These are phyloP conservation scores for Phytopythium mirpurense DNA, from an alignment of 352 stramenopile genomes.

Conservation along the genomic window DNA sequence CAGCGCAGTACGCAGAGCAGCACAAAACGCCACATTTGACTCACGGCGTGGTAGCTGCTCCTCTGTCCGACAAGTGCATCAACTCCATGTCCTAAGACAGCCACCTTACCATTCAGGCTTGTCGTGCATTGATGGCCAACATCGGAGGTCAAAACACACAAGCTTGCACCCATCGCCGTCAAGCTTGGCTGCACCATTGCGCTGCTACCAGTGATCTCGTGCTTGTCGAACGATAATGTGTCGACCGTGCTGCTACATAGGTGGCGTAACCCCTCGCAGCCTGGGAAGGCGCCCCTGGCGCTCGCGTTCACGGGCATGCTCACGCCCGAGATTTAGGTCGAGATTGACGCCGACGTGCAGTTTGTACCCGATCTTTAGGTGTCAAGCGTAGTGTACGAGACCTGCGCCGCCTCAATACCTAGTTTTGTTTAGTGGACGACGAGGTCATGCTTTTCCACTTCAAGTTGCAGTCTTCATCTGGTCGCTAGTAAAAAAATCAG, in stretches of 20 bases:
- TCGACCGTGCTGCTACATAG: conserved; percentile 21
- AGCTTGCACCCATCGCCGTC: conserved; percentile 25
- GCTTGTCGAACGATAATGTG: conserved; percentile 21
- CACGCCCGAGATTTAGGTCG: conserved; percentile 43
- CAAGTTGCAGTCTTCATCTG: too few species aligned
- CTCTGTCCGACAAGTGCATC: conserved; percentile 35
- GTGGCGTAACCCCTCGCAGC: too few species aligned
- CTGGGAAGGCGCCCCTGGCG: too few species aligned
- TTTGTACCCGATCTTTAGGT: conserved; percentile 3
- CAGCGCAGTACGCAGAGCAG: conserved; percentile 20
- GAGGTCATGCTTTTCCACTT: too few species aligned
- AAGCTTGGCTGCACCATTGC: conserved; percentile 30
- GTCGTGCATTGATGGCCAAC: conserved; percentile 15
- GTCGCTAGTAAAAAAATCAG: too few species aligned
- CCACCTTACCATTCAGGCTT: conserved; percentile 18
- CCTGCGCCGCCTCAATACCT: too few species aligned
- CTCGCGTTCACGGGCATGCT: conserved; percentile 22
- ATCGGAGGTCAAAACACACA: conserved; percentile 18
- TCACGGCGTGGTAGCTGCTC: conserved; percentile 22
- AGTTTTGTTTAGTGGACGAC: too few species aligned
- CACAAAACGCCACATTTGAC: too few species aligned
- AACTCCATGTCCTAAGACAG: conserved; percentile 25
- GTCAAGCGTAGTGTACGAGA: neutral
- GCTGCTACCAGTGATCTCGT: conserved; percentile 37
- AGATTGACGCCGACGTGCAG: conserved; percentile 19